Evolutionary conservation across 352 stramenopile genomes (phyloP), one percentile per base, ranked within the genome.

Genomic region (Phytopythium aichiense): DNA sequence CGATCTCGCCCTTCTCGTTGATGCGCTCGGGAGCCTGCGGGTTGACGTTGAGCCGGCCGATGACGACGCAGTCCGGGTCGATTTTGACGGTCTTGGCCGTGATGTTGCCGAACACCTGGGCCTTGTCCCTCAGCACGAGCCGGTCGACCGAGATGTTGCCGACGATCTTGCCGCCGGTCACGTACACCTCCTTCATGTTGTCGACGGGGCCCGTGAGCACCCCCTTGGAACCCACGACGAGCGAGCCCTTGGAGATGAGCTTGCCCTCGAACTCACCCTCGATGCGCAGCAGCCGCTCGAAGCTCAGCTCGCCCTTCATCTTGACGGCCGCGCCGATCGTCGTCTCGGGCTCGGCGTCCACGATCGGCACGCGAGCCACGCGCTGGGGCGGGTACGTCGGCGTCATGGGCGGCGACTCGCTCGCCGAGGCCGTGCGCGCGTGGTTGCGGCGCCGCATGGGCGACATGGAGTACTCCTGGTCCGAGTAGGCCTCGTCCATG

Each of bases 201-300:
- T 92, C 80, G 12, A 97, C 75, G 33, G 94, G 83, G 4, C 89
- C 89, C 4, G 76, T 82, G 8, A 97, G 69, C 37, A 88, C 73
- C 38, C 89, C 90, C 15, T 87, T 91, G 28, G 85, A 78, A 0
- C 90, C 90, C 22, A 97, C 72, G 13, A 97, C 82, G 2, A 97
- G 81, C 31, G 90, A 94, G 30, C 90, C 90, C 56, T 94, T 93
- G 11, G 90, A 97, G 50, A 93, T 71, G 18, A 97, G 75, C 51
- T 90, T 86, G 60, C 90, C 90, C 58, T 96, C 86, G 61, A 97
- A 97, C 57, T 93, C 85, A 33, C 90, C 90, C 67, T 97, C 90
- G 45, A 97, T 92, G 48, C 90, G 76, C 38, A 97, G 71, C 49
- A 97, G 65, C 7, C 88, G 75, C 43, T 97, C 89, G 57, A 97